These are phyloP conservation scores for Ceratocystis papillata DNA, from an alignment of 2,329 filamentous ascomycete species.

Conservation along the genomic window DNA sequence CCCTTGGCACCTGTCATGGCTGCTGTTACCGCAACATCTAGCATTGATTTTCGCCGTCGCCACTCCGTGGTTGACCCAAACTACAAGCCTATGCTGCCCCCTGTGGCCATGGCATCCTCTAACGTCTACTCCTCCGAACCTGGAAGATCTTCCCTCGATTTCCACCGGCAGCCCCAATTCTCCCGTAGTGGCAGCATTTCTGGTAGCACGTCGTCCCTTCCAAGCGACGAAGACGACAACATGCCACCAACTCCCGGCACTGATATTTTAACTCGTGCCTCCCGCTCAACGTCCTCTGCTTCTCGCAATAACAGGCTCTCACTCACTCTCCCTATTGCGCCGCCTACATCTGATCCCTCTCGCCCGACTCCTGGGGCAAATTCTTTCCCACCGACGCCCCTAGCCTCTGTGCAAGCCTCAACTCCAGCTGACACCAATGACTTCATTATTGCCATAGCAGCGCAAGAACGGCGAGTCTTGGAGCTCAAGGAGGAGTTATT, in stretches of 20 bases:
- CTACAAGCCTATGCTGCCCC: slow-evolving; percentile 17
- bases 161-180: slow-evolving; percentile 20
- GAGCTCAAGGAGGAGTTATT: slow-evolving; percentile 84
- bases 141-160: slow-evolving; percentile 16
- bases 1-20: slow-evolving; percentile 21
- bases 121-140: slow-evolving; percentile 22
- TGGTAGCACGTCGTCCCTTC: slow-evolving; percentile 22
- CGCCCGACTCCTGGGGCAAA: slow-evolving; percentile 37
- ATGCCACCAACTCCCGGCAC: slow-evolving; percentile 34
- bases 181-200: slow-evolving; percentile 23
- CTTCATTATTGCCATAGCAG: slow-evolving; percentile 80
- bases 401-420: slow-evolving; percentile 34
- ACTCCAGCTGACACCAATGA: slow-evolving; percentile 45
- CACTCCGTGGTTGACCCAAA: slow-evolving; percentile 22
- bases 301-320: slow-evolving; percentile 50
- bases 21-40: slow-evolving; percentile 17
- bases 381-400: slow-evolving; percentile 37
- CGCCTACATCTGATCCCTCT: slow-evolving; percentile 42
- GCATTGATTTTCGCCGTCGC: slow-evolving; percentile 20
- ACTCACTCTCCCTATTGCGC: slow-evolving; percentile 50
- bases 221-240: slow-evolving; percentile 28
- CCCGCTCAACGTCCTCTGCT: slow-evolving; percentile 43
- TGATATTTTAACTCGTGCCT: slow-evolving; percentile 37
- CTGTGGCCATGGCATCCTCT: slow-evolving; percentile 24
- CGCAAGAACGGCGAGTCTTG: slow-evolving; percentile 80